Base-by-base conservation (phyloP, 768 basidiomycete species). In the Butyriboletus loyo region DNA sequence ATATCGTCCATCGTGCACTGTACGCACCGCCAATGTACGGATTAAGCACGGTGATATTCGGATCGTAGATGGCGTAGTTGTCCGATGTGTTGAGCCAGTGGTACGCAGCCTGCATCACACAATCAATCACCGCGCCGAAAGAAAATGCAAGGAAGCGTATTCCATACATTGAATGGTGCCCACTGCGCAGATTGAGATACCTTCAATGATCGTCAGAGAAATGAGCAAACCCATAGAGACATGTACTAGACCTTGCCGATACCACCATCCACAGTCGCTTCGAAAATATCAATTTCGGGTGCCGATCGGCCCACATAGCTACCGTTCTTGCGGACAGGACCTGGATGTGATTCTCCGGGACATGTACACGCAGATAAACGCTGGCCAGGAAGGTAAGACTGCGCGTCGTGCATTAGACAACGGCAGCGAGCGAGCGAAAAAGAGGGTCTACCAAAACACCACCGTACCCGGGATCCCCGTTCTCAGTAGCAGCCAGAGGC, bases 271-370 rank as follows among this genome's bases (percentile, higher is more conserved):
- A 69, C 63, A 2, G 67, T 69, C 3, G 82, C 82, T 57, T 84
- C 83, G 52, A 84, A 73, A 38, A 84, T 68, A 60, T 84, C 83
- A 35, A 84, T 82, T 60, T 84, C 83, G 7, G 83, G 83, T 19
- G 83, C 82, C 3, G 75, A 66, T 21, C 83, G 66, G 1, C 82
- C 83, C 2, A 76, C 73, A 53, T 75, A 83, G 3, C 67, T 68
- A 14, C 82, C 82, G 49, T 83, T 64, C 58, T 72, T 24, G 28
- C 69, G 71, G 13, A 75, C 60, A 6, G 83, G 83, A 13, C 83
- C 83, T 2, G 83, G 83, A 64, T 84, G 83, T 1, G 75, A 70
- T 56, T 85, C 84, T 19, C 75, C 73, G 0, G 72, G 60, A 61
- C 84, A 85, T 0, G 84, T 85, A 59, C 85, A 85, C 1, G 76